Percentiles rank a stretch among this genome's conserved stretches.
Conservation (phyloP, 2,329 filamentous ascomycete genomes). For the Monosporascus sp. region DNA sequence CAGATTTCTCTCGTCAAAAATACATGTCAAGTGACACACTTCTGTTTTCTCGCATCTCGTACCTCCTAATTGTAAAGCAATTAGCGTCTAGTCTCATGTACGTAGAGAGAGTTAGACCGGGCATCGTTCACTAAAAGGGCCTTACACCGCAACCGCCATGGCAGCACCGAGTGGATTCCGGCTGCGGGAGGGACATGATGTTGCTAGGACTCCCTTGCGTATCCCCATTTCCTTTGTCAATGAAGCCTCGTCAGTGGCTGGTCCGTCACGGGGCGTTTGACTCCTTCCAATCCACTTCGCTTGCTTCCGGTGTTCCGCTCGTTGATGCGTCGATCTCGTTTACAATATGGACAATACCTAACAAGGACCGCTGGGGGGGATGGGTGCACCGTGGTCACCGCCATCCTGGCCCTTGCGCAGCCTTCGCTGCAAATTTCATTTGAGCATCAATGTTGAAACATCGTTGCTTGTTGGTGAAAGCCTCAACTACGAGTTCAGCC, state of each 20-base stretch:
- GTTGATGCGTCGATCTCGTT: not conserved
- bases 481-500: too few relatives aligned
- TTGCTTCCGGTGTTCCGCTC: not conserved
- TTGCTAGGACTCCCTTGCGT: not conserved
- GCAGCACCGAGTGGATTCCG: not conserved
- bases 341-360: not conserved
- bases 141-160: constrained; percentile 1
- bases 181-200: not conserved
- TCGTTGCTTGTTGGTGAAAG: too few relatives aligned
- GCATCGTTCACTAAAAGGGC: not conserved
- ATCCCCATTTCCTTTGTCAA: not conserved
- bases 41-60: too few relatives aligned
- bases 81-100: too few relatives aligned
- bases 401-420: not conserved
- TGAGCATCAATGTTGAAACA: too few relatives aligned
- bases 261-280: not conserved
- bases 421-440: not conserved
- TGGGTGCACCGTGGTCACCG: not conserved
- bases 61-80: too few relatives aligned
- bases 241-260: not conserved
- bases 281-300: not conserved
- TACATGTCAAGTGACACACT: too few relatives aligned
- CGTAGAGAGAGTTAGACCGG: too few relatives aligned
- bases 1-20: too few relatives aligned
- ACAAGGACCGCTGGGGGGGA: not conserved